Percentiles rank a stretch among this genome's conserved stretches.
Evolutionary conservation across 1,284 basidiomycete species (phyloP).

Genomic region (Waitea zeae): DNA sequence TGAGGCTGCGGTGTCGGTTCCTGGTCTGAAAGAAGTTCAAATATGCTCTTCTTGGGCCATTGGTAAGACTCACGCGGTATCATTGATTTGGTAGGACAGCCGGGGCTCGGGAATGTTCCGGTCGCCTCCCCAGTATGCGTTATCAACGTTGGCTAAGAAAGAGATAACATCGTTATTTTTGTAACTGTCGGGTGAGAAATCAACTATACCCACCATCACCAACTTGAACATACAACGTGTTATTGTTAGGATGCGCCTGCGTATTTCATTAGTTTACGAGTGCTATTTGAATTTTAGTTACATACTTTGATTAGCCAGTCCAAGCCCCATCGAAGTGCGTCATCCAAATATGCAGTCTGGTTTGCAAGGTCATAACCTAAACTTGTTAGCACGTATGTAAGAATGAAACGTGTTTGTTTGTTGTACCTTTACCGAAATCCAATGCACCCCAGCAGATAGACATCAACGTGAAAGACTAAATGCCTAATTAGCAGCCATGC

Average conservation of each 20-base stretch:
- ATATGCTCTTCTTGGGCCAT: not conserved
- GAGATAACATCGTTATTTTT: not conserved
- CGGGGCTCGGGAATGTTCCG: conserved; percentile 58
- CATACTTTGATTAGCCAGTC: conserved; percentile 80
- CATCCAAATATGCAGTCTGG: conserved; percentile 80
- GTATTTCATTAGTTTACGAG: no score
- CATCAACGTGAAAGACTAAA: conserved; percentile 60
- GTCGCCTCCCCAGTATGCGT: conserved; percentile 84
- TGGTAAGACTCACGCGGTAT: conserved; percentile 21
- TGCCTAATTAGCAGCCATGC: not conserved
- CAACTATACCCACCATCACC: conserved; percentile 27
- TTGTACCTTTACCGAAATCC: conserved; percentile 57
- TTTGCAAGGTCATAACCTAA: conserved; percentile 66
- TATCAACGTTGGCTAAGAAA: conserved; percentile 34
- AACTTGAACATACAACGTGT: conserved; percentile 68
- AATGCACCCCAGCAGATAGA: conserved; percentile 79
- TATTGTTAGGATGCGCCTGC: conserved; percentile 66
- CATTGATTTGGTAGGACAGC: conserved; percentile 64
- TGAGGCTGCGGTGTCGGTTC: conserved; percentile 77
- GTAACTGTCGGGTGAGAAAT: not conserved
- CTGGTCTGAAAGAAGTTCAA: conserved; percentile 28
- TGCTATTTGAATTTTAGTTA: no score
- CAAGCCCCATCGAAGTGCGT: conserved; percentile 75
- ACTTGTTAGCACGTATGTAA: conserved; percentile 3
- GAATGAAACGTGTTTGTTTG: not conserved